Conservation (phyloP, 1,284 basidiomycete genomes). For the Crucibulum cyathiforme region DNA sequence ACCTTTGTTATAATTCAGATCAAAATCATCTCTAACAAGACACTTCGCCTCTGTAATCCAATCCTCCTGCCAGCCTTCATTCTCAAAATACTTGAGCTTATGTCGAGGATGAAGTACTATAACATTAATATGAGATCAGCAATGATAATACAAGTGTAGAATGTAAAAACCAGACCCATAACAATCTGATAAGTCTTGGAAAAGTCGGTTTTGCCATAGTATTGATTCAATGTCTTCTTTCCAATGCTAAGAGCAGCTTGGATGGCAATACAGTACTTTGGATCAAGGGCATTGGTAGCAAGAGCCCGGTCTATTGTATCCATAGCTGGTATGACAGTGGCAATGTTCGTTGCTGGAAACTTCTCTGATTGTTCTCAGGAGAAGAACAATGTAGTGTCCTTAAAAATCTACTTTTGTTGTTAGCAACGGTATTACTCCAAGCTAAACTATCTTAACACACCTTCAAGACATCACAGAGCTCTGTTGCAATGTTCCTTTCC, state of each 20-base stretch:
- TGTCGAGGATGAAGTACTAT: conserved; percentile 23
- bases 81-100: conserved; percentile 21
- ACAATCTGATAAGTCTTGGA: conserved; percentile 34
- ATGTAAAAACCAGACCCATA: conserved; percentile 24
- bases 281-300: not conserved
- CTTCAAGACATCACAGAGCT: conserved; percentile 31
- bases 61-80: conserved; percentile 10
- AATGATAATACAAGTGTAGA: not conserved
- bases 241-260: conserved; percentile 11
- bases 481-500: conserved; percentile 25
- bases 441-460: conserved; percentile 27
- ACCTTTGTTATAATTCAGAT: not conserved
- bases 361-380: too few species aligned
- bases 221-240: conserved; percentile 30
- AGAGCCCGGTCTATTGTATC: conserved; percentile 28
- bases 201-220: conserved; percentile 30
- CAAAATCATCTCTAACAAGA: conserved; percentile 12
- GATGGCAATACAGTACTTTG: conserved; percentile 9
- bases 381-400: conserved; percentile 28
- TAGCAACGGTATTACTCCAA: not conserved
- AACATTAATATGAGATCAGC: not conserved
- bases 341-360: conserved; percentile 31
- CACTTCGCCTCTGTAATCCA: conserved; percentile 19
- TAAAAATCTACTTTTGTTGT: conserved; percentile 14
- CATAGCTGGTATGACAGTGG: conserved; percentile 40